Base-by-base conservation (phyloP, 2,329 filamentous ascomycete species). In the Thelonectria discophora region DNA sequence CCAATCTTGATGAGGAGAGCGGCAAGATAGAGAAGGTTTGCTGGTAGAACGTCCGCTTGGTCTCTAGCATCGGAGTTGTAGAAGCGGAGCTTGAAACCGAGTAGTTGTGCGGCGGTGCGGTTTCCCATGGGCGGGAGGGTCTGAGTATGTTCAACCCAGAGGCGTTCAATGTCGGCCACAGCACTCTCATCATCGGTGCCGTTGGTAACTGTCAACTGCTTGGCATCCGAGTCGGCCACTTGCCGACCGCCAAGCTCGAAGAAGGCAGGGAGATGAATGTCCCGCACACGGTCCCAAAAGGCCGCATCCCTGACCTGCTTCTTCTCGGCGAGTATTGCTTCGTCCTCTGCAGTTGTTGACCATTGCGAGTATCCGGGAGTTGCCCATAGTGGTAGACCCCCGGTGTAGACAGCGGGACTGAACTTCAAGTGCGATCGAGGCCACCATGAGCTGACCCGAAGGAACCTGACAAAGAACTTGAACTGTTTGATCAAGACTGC, bases 401-500 rank as follows among this genome's bases (percentile, higher is more conserved):
- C 85, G 13, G 85, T 80, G 49, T 84, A 85, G 17, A 82, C 77
- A 34, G 74, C 74, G 11, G 79, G 74, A 46, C 74, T 72, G 37
- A 79, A 74, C 67, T 84, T 75, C 13, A 74, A 64, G 21, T 76
- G 82, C 51, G 86, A 87, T 51, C 89, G 88, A 2, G 95, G 95
- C 95, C 95, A 99, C 95, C 95, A 99, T 21, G 94, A 97, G 79
- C 94, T 98, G 60, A 89, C 88, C 60, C 94, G 86, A 21, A 99
- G 82, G 49, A 98, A 89, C 75, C 97, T 97, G 74, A 98, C 90
- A 72, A 97, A 98, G 79, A 98, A 99, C 32, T 90, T 88, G 74
- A 90, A 93, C 68, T 97, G 93, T 73, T 96, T 96, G 71, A 99
- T 92, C 54, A 99, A 86, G 1, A 97, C 90, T 12, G 94, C 93